Base-by-base conservation (phyloP, 495 filamentous ascomycete species). In the Letharia columbiana region DNA sequence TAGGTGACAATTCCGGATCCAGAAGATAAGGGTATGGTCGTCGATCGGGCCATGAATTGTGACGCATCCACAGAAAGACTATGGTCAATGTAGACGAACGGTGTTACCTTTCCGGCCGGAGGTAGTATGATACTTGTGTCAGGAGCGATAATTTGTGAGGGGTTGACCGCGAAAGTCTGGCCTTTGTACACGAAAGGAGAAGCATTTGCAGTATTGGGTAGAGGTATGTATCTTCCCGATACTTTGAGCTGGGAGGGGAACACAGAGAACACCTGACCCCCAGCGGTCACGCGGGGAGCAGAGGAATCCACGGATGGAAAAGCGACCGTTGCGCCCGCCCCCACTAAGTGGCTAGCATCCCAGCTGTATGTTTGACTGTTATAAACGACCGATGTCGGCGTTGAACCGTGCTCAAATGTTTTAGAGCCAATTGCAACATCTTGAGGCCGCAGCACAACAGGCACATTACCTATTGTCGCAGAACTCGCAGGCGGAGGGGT, bases 281-380 rank as follows among this genome's bases (percentile, higher is more conserved):
- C 70, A 42, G 64, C 67, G 17, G 69, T 72, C 40, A 73, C 62
- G 15, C 64, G 60, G 28, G 64, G 60, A 13, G 60, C 63, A 40
- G 50, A 41, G 13, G 69, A 41, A 37, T 35, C 41, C 42, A 45
- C 42, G 6, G 62, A 39, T 12, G 67, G 68, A 57, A 73, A 44
- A 11, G 63, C 42, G 23, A 73, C 60, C 31, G 66, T 70, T 28
- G 65, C 70, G n/a, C 57, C 54, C 28, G 67, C 45, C 28, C 37
- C 70, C 44, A 67, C 13, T 33, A 73, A 58, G 18, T 64, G 39
- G 31, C 63, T 63, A 7, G 71, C 59, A 44, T 63, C 62, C 62
- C 73, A 61, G 17, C 45, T 70, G 57, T 63, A 72, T 17, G 65
- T 68, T 52, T 73, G 62, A 3, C 71, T 70, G 59, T 70, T 61